phyloP scores from a whole-genome alignment of 345 rosid species.

The Theobroma cacao region DNA sequence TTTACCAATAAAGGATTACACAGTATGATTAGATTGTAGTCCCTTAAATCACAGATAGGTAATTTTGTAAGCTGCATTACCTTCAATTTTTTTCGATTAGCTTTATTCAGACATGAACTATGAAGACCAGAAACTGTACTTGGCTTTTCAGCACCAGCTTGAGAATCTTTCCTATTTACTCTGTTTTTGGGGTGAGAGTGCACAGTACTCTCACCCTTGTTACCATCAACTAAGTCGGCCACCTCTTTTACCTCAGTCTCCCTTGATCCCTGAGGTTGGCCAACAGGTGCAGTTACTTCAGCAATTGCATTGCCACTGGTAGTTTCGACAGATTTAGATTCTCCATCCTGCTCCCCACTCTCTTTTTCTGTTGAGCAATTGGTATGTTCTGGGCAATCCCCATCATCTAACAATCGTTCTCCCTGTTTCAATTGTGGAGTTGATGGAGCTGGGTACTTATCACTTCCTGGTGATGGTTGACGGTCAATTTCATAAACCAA shows the following conservation, averaged over 20 bases:
- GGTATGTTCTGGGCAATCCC: constrained; percentile 63
- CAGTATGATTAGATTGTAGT: neutral
- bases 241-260: constrained; percentile 41
- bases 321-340: constrained; percentile 88
- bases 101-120: constrained; percentile 39
- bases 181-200: constrained; percentile 25
- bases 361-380: constrained; percentile 58
- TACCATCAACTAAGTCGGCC: constrained; percentile 39
- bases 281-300: constrained; percentile 30
- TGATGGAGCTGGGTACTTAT: constrained; percentile 75
- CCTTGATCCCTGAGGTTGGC: constrained; percentile 17
- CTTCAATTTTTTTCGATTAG: constrained; percentile 66
- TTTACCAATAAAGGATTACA: constrained; percentile 6
- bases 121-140: constrained; percentile 38
- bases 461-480: constrained; percentile 37
- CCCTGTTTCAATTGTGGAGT: constrained; percentile 75
- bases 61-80: constrained; percentile 19
- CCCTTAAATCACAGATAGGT: neutral
- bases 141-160: constrained; percentile 21
- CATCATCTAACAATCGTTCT: constrained; percentile 57
- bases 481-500: constrained; percentile 28
- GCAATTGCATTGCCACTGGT: constrained; percentile 41
- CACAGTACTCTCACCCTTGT: constrained; percentile 26
- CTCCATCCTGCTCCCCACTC: constrained; percentile 58
- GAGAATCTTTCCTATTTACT: constrained; percentile 23